Evolutionary conservation across 2,329 filamentous ascomycete genomes (phyloP).

Genomic region (Pseudogymnoascus sp.): DNA sequence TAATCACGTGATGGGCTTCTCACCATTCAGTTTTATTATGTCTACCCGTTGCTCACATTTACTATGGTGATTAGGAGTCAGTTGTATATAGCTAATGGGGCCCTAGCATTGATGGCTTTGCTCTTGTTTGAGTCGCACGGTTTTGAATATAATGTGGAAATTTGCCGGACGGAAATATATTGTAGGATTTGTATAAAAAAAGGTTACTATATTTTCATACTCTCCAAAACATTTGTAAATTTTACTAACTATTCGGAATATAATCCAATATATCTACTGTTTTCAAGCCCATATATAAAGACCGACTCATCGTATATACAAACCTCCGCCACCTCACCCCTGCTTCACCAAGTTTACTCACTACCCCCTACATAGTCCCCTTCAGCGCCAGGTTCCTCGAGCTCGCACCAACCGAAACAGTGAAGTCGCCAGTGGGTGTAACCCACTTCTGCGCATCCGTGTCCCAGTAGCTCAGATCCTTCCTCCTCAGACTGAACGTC

Average conservation of each 20-base stretch:
- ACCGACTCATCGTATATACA: constrained; percentile 7
- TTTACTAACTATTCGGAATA: not conserved
- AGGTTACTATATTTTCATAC: not conserved
- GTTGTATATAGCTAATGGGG: not conserved
- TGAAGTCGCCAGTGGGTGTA: constrained; percentile 28
- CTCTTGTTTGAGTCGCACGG: not conserved
- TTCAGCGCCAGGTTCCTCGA: constrained; percentile 28
- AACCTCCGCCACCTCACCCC: constrained; percentile 4
- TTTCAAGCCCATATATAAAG: not conserved
- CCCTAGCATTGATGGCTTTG: not conserved
- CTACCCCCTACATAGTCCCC: constrained; percentile 23
- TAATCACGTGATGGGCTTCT: not conserved
- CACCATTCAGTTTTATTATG: not conserved
- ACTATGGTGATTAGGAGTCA: not conserved
- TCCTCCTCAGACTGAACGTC: constrained; percentile 64
- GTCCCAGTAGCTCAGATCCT: constrained; percentile 88
- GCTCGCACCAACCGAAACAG: constrained; percentile 29
- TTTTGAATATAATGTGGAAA: not conserved
- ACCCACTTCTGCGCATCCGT: constrained; percentile 76
- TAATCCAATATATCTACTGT: not conserved
- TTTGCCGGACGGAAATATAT: not conserved
- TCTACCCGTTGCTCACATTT: not conserved
- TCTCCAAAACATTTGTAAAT: not conserved
- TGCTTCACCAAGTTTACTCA: constrained; percentile 35
- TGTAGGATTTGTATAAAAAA: not conserved